Evolutionary conservation across 2,329 filamentous ascomycete species (phyloP), one percentile per base, ranked within the genome.

Genomic region (Geosmithia putterillii): DNA sequence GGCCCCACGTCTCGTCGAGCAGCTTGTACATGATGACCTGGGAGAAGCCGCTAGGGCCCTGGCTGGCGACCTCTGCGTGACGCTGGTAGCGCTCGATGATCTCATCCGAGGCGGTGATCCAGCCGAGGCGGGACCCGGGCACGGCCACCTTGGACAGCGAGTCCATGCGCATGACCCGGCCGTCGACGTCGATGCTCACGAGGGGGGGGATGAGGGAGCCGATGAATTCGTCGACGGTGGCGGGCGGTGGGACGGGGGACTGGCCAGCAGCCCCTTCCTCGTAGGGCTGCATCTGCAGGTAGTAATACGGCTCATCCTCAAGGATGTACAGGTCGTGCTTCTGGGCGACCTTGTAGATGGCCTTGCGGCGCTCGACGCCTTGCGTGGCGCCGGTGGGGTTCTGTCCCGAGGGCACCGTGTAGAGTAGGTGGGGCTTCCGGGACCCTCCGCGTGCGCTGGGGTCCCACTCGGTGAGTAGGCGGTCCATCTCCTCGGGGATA

Each of bases 261-360:
- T 22, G 21, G 34, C 23, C 40, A 25, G n/a, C n/a, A n/a, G n/a
- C n/a, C n/a, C 69, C 63, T 14, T 75, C 71, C 2, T 71, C 71
- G 62, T 88, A 90, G 0, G 82, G 78, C 52, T 85, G 78, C 83
- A 88, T 86, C 62, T 95, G 89, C 32, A 95, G 71, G 66, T 90
- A 95, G 64, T 94, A 95, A 66, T 95, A 95, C 2, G 89, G 89
- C 59, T 95, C 89, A 57, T 95, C 89, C 65, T 95, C 89, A 51
- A 95, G 67, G 56, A 95, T 89, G 65, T 77, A 83, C 36, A 95
- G 56, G 56, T 95, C 85, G 61, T 95, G 86, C 64, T 86, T 87
- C 58, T 83, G 81, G 25, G 82, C 84, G 14, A 94, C 73, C 32
- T 69, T 69, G 63, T 95, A 95, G 39, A 95, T 71, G 19, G 78